Percentiles rank a stretch among this genome's conserved stretches.
phyloP scores from a whole-genome alignment of 352 stramenopile species.

The Saprolegnia diclina region DNA sequence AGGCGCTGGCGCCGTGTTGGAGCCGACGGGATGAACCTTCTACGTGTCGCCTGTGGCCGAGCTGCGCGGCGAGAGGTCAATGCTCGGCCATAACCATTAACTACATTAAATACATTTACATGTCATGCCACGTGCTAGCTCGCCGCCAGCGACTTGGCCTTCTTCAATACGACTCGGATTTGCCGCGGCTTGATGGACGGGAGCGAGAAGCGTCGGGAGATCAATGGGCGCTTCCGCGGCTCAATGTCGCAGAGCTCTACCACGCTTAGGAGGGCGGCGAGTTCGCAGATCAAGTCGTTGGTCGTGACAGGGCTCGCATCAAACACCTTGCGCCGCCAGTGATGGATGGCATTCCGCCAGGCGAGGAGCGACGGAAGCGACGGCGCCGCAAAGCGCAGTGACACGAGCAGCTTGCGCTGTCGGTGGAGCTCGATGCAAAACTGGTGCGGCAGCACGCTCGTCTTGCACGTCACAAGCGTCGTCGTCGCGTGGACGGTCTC shows the following conservation, averaged over 20 bases:
- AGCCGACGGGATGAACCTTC: too few relatives aligned
- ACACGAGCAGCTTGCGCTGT: not conserved
- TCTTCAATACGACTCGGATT: not conserved
- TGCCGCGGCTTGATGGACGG: not conserved
- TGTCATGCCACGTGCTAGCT: not conserved
- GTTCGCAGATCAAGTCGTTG: not conserved
- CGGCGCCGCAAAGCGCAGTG: not conserved
- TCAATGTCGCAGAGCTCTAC: not conserved
- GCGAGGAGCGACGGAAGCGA: not conserved
- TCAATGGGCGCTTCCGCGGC: not conserved
- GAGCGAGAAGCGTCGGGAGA: not conserved
- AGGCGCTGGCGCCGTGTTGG: too few relatives aligned
- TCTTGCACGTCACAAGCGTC: not conserved
- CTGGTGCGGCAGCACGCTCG: not conserved
- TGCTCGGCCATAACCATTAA: too few relatives aligned
- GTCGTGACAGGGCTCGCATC: not conserved
- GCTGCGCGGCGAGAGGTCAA: too few relatives aligned
- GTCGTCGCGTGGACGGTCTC: not conserved
- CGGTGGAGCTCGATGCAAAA: constrained; percentile 2
- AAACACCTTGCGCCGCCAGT: constrained; percentile 7
- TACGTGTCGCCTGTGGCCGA: too few relatives aligned
- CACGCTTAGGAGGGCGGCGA: not conserved
- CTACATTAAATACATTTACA: not conserved
- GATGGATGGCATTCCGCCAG: not conserved
- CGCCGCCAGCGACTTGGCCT: not conserved